Conservation (phyloP, 2,329 filamentous ascomycete genomes). For the Monosporascus sp. region DNA sequence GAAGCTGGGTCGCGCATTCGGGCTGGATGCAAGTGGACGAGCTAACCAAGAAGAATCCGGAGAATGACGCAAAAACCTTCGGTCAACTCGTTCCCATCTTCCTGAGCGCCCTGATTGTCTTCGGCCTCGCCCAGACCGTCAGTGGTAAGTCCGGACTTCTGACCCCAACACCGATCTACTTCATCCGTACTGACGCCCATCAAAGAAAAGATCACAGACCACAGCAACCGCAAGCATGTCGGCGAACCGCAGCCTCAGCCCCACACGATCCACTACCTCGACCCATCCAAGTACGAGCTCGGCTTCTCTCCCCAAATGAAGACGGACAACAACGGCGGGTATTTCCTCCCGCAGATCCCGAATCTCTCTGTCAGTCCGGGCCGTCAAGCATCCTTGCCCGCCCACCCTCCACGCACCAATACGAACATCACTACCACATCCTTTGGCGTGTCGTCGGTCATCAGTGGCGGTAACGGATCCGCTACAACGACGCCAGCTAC, state of each 20-base stretch:
- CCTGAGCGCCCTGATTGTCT: conserved; percentile 23
- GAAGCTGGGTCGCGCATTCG: conserved; percentile 20
- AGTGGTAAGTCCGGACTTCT: conserved; percentile 15
- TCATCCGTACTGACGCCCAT: background rate
- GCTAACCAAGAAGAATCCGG: conserved; percentile 14
- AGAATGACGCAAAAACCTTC: conserved; percentile 28
- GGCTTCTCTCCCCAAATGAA: conserved; percentile 3
- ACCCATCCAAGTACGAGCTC: conserved; percentile 9
- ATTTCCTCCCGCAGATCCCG: too few species aligned
- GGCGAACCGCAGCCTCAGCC: conserved; percentile 5
- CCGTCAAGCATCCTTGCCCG: too few species aligned
- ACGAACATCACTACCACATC: too few species aligned
- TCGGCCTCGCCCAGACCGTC: conserved; percentile 24
- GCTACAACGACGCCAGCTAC: too few species aligned
- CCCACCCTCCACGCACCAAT: too few species aligned
- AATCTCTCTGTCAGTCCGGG: too few species aligned
- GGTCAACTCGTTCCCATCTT: conserved; percentile 31
- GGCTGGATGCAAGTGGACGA: conserved; percentile 15
- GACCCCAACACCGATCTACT: background rate
- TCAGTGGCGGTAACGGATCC: too few species aligned
- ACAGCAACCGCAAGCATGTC: conserved; percentile 8
- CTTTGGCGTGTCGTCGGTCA: too few species aligned
- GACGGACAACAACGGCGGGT: background rate
- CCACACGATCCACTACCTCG: conserved; percentile 11
- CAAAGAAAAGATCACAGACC: conserved; percentile 15